Base-by-base conservation (phyloP, 1,284 basidiomycete species). In the Puccinia polysora region DNA sequence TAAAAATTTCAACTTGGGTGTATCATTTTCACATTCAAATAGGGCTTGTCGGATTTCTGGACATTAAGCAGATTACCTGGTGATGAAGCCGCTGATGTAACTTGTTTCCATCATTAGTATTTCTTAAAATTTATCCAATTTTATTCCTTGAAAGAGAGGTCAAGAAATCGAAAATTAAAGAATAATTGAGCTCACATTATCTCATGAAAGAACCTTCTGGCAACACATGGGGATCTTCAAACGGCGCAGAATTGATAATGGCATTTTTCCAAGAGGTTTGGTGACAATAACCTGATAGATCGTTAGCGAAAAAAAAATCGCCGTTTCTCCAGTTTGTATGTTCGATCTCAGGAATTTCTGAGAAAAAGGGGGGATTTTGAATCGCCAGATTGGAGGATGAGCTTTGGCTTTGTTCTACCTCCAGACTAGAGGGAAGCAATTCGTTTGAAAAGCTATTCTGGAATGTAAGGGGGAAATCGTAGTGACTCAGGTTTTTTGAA, bases 131-230 rank as follows among this genome's bases (percentile, higher is more conserved):
- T n/a, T n/a, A n/a, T n/a, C n/a, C n/a, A n/a, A n/a, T n/a, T n/a
- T n/a, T n/a, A n/a, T n/a, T n/a, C n/a, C n/a, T n/a, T n/a, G n/a
- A n/a, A n/a, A n/a, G n/a, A n/a, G n/a, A n/a, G n/a, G n/a, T n/a
- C n/a, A n/a, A n/a, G n/a, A n/a, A n/a, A n/a, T n/a, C n/a, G n/a
- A n/a, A n/a, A n/a, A n/a, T n/a, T n/a, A n/a, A n/a, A n/a, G n/a
- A n/a, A n/a, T n/a, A n/a, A n/a, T n/a, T n/a, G n/a, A n/a, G n/a
- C n/a, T n/a, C n/a, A n/a, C n/a, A n/a, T n/a, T n/a, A n/a, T n/a
- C n/a, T n/a, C n/a, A n/a, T n/a, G n/a, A n/a, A 60, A 40, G 58
- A 60, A 30, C 45, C 58, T 38, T 60, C 58, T 25, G 58, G 45
- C 40, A 30, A 43, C 28, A 43, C 23, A 23, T 60, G 40, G 8